These are phyloP conservation scores for Termitomyces bulborhizus DNA, from an alignment of 768 basidiomycete genomes.

Conservation along the genomic window DNA sequence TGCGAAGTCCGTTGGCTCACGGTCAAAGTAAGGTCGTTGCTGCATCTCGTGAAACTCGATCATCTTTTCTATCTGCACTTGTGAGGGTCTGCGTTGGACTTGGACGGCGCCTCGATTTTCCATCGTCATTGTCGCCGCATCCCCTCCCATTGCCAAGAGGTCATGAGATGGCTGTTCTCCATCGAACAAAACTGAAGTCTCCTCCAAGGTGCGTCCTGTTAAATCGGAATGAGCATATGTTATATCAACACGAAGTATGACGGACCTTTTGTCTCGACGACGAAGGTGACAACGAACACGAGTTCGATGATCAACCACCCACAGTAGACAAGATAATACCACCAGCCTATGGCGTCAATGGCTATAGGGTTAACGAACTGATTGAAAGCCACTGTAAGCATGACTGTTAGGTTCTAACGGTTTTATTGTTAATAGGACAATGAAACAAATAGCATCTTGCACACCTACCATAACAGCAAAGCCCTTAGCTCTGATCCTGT, in stretches of 20 bases:
- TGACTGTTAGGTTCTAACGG: conserved; percentile 52
- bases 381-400: conserved; percentile 68
- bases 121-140: conserved; percentile 37
- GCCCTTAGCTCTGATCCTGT: conserved; percentile 73
- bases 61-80: background rate
- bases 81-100: conserved; percentile 2
- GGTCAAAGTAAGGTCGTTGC: conserved; percentile 1
- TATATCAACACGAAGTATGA: background rate
- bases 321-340: conserved; percentile 57
- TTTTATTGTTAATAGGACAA: background rate
- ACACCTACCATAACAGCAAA: conserved; percentile 60
- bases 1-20: conserved; percentile 1
- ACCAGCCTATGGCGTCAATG: conserved; percentile 48
- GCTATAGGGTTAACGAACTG: conserved; percentile 80
- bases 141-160: conserved; percentile 40
- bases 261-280: conserved; percentile 61
- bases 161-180: conserved; percentile 44
- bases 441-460: background rate
- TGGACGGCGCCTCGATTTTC: conserved; percentile 19
- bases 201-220: conserved; percentile 52
- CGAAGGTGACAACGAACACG: conserved; percentile 44
- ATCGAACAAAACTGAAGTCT: conserved; percentile 69
- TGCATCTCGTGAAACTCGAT: conserved; percentile 11
- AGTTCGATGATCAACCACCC: conserved; percentile 63
- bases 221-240: background rate